These are phyloP conservation scores for Coprinopsis marcescibilis DNA, from an alignment of 768 basidiomycete species.

Conservation along the genomic window DNA sequence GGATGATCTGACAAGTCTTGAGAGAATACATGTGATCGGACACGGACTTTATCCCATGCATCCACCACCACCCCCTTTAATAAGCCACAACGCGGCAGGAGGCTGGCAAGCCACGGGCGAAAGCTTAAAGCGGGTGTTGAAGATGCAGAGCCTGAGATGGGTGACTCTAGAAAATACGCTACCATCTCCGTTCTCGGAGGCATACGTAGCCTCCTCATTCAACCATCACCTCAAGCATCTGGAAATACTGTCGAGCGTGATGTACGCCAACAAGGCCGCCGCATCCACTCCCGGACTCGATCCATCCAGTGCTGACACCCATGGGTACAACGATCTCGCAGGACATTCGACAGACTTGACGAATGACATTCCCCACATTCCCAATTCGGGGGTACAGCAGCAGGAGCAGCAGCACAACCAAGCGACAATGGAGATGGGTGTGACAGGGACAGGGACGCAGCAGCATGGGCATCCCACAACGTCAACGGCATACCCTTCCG, in stretches of 20 bases:
- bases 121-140: conserved; percentile 2
- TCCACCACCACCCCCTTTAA: background rate
- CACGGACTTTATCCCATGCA: background rate
- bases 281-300: no score
- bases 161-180: conserved; percentile 8
- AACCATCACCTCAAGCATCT: conserved; percentile 1
- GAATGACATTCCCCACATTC: no score
- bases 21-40: conserved; percentile 8
- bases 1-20: background rate
- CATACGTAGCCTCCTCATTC: conserved; percentile 3
- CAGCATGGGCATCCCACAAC: no score
- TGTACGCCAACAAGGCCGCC: background rate
- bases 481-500: no score
- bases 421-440: no score
- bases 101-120: no score
- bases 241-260: conserved; percentile 4
- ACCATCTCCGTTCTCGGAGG: conserved; percentile 2
- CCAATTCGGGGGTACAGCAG: no score
- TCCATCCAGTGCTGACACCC: no score
- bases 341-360: no score
- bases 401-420: no score
- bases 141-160: background rate
- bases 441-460: no score
- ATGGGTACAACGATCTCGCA: no score
- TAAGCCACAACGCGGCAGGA: background rate